Conservation (phyloP, 345 rosid species). For the Kernera saxatilis region DNA sequence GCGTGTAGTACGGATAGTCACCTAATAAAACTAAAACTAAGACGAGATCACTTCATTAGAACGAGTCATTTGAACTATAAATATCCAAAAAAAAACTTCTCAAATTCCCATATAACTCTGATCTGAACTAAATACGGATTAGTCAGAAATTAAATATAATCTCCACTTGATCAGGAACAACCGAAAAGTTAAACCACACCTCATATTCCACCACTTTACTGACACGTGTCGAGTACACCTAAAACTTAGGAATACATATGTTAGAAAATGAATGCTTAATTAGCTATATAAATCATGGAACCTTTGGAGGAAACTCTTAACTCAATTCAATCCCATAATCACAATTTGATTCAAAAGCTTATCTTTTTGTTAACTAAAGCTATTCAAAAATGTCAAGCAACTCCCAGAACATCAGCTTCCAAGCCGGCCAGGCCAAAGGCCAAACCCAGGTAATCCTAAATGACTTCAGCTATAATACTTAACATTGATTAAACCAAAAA, state of each 20-base stretch:
- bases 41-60: background rate
- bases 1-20: no score
- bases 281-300: slow-evolving; percentile 13
- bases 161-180: background rate
- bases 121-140: slow-evolving; percentile 5
- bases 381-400: slow-evolving; percentile 35
- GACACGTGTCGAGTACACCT: background rate
- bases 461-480: background rate
- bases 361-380: background rate
- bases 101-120: background rate
- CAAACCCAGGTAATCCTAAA: slow-evolving; percentile 40
- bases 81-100: slow-evolving; percentile 9
- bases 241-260: background rate
- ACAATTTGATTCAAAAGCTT: background rate
- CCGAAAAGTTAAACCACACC: background rate
- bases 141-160: background rate
- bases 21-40: background rate
- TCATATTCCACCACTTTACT: background rate
- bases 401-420: slow-evolving; percentile 37
- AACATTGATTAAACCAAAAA: no score
- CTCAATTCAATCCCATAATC: background rate
- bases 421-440: slow-evolving; percentile 55
- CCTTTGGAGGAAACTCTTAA: background rate
- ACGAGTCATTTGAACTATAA: background rate
- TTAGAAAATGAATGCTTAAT: no score